Base-by-base conservation (phyloP, 2,329 filamentous ascomycete species). In the Sclerotinia spermophila region DNA sequence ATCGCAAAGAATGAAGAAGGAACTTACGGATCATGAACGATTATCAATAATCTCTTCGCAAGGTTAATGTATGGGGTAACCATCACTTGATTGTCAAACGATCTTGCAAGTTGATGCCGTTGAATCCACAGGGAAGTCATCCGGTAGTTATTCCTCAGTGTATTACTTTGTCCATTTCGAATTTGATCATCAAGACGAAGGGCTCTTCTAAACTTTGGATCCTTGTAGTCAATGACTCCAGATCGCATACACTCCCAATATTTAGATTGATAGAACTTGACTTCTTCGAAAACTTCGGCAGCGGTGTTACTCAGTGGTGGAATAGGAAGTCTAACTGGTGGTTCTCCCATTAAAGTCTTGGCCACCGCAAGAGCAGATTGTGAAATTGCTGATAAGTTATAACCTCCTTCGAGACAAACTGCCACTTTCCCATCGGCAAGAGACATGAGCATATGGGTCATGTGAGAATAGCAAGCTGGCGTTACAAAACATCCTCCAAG, bases 381-480 rank as follows among this genome's bases (percentile, higher is more conserved):
- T 0, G 96, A 97, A 71, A 99, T 99, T 0, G 96, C 96, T 62
- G 89, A 85, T 35, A 99, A 87, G 77, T 98, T 98, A 81, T 99
- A 99, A 13, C 96, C 96, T 33, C 96, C 96, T 82, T 99, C 96
- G 3, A 99, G 85, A 78, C 94, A 97, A 13, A 97, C 95, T 3
- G 93, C 92, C 21, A 99, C 86, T 78, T 94, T 97, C 40, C 96
- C 96, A 59, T 90, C 86, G 0, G 96, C 95, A 30, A 99, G 85
- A 2, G 93, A 94, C 94, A 97, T 98, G 62, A 99, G 87, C 95
- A 98, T 97, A 79, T 97, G 94, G 24, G 96, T 98, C 96, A 99
- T 98, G 79, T 99, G 95, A 21, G 94, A 93, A 79, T 98, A 99
- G 79, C 96, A 97, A 6, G 89, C 83, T 0, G 96, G 96, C 1